Evolutionary conservation across 2,329 filamentous ascomycete genomes (phyloP).

Genomic region (Penicillium griseofulvum): DNA sequence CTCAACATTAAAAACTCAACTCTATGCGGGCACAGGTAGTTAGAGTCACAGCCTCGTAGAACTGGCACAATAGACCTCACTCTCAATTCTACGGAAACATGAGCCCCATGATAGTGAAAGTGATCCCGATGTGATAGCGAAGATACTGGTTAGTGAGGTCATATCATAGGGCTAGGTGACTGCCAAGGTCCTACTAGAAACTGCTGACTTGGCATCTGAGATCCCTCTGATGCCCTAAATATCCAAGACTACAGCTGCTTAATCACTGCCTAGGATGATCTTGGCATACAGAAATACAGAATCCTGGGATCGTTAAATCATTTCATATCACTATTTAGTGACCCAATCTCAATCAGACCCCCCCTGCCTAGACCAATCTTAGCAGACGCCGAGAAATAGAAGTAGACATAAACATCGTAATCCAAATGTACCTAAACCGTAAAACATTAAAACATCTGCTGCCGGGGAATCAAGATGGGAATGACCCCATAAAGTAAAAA

Average conservation of each 20-base stretch:
- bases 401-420: slow-evolving; percentile 5
- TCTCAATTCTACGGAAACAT: too few species aligned
- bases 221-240: background rate
- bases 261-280: background rate
- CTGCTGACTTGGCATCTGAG: background rate
- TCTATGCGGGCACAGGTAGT: too few species aligned
- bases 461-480: background rate
- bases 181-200: background rate
- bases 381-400: background rate
- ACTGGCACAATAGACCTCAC: too few species aligned
- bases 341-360: background rate
- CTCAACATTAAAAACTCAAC: too few species aligned
- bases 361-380: background rate
- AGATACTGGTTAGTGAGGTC: too few species aligned
- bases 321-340: background rate
- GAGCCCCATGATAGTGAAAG: too few species aligned
- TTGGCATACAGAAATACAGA: background rate
- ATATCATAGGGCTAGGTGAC: too few species aligned
- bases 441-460: background rate
- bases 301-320: background rate
- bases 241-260: background rate
- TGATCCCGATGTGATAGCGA: too few species aligned
- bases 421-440: background rate
- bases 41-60: too few species aligned
- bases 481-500: background rate